phyloP scores from a whole-genome alignment of 768 basidiomycete genomes.

The Mycena floridula region DNA sequence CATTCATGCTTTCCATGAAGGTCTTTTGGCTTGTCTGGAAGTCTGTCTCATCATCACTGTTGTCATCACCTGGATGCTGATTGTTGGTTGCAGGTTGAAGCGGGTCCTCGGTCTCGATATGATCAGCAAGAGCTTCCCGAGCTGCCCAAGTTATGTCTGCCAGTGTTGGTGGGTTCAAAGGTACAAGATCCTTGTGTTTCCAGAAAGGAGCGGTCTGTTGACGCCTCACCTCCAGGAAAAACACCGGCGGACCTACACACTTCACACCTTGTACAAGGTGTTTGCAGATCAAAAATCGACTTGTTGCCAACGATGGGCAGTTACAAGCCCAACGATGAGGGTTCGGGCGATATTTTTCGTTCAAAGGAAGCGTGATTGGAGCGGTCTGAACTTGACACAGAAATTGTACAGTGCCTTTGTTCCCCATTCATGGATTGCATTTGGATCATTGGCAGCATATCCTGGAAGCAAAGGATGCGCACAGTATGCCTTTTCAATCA shows the following conservation, averaged over 20 bases:
- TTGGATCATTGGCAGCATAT: no score
- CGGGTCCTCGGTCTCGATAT: not conserved
- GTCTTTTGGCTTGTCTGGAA: no score
- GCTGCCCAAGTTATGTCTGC: not conserved
- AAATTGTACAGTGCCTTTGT: slow-evolving; percentile 17
- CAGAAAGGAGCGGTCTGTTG: slow-evolving; percentile 17
- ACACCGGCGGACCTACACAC: slow-evolving; percentile 13
- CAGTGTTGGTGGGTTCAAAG: slow-evolving; percentile 4
- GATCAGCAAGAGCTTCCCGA: not conserved
- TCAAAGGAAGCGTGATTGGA: slow-evolving; percentile 18
- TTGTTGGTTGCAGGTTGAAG: slow-evolving; percentile 2
- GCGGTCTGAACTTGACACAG: slow-evolving; percentile 12
- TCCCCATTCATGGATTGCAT: no score
- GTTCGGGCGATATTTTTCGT: slow-evolving; percentile 17
- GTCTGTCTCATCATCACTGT: slow-evolving; percentile 8
- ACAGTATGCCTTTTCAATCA: slow-evolving; percentile 18
- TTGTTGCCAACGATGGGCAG: slow-evolving; percentile 16
- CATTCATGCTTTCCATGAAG: slow-evolving; percentile 10
- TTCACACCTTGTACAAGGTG: slow-evolving; percentile 17
- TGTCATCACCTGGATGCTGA: slow-evolving; percentile 7
- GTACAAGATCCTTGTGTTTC: slow-evolving; percentile 9
- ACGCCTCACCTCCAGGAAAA: slow-evolving; percentile 18
- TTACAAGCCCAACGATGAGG: slow-evolving; percentile 13
- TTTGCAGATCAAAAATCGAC: slow-evolving; percentile 23
- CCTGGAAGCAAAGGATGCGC: no score